These are phyloP conservation scores for Aspergillus ostianus DNA, from an alignment of 495 filamentous ascomycete species.

Conservation along the genomic window DNA sequence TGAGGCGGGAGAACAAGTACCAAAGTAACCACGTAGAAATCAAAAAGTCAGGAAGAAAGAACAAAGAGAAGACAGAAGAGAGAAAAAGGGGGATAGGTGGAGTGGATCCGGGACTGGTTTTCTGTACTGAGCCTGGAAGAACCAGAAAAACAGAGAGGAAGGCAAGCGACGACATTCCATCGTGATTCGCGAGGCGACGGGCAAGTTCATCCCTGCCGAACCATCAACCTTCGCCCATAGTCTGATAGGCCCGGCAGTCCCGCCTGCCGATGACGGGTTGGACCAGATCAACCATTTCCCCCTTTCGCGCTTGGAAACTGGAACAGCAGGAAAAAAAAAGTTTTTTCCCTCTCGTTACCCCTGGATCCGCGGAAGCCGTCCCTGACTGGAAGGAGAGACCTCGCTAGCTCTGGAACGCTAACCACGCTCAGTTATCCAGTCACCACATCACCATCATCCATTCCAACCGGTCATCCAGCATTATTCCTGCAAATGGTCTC, in stretches of 20 bases:
- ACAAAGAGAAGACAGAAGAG: background rate
- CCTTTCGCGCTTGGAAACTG: background rate
- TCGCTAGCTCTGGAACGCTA: too few species aligned
- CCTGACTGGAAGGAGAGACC: conserved; percentile 4
- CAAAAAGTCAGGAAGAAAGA: background rate
- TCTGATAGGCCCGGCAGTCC: too few species aligned
- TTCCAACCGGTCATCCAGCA: background rate
- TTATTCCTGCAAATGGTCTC: background rate
- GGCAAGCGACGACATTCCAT: background rate
- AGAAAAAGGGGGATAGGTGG: background rate
- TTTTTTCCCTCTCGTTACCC: too few species aligned
- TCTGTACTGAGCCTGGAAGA: background rate
- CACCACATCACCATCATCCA: background rate
- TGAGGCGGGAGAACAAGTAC: background rate
- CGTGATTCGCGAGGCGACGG: conserved; percentile 3
- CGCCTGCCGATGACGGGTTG: background rate
- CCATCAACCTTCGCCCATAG: too few species aligned
- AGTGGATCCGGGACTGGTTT: background rate
- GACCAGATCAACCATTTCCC: background rate
- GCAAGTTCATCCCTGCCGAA: conserved; percentile 6
- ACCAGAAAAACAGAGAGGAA: background rate
- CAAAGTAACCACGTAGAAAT: background rate
- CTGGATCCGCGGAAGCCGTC: conserved; percentile 14
- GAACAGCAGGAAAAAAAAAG: background rate
- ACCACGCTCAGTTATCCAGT: too few species aligned